phyloP scores from a whole-genome alignment of 225 moss, liverwort and hornwort genomes.

The Physcomitrium patens region DNA sequence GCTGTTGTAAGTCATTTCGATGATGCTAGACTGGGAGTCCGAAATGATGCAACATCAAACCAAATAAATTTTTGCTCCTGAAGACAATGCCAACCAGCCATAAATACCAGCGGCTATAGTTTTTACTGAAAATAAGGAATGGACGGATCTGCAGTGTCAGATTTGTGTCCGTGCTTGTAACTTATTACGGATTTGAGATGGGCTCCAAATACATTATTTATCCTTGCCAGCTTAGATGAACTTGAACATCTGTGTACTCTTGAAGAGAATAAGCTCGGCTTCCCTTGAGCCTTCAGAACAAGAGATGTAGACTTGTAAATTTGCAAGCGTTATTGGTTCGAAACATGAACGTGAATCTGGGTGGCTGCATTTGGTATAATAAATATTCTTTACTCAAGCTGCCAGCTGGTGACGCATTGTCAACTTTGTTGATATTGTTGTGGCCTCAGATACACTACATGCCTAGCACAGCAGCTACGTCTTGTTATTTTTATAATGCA shows the following conservation, averaged over 20 bases:
- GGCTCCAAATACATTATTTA: slow-evolving; percentile 7
- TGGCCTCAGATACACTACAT: no score
- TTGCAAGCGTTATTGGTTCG: background rate
- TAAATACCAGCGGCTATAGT: slow-evolving; percentile 17
- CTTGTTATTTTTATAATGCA: no score
- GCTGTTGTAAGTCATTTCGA: slow-evolving; percentile 86
- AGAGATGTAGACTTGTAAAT: slow-evolving; percentile 1
- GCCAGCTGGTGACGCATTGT: background rate
- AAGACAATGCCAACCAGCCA: slow-evolving; percentile 21
- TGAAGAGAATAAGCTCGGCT: slow-evolving; percentile 18
- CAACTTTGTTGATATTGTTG: background rate
- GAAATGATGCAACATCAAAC: slow-evolving; percentile 81
- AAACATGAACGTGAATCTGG: background rate
- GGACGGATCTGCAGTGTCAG: background rate
- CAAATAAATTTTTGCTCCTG: slow-evolving; percentile 26
- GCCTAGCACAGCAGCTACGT: no score
- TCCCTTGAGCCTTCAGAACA: slow-evolving; percentile 3
- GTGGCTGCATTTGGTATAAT: slow-evolving; percentile 1
- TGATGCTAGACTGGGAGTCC: slow-evolving; percentile 56
- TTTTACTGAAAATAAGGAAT: slow-evolving; percentile 23
- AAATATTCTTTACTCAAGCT: background rate
- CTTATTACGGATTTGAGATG: slow-evolving; percentile 24
- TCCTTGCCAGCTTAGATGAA: slow-evolving; percentile 6
- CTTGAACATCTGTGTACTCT: slow-evolving; percentile 7
- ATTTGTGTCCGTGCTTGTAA: slow-evolving; percentile 17